phyloP scores from a whole-genome alignment of 2,329 filamentous ascomycete genomes.

The Paecilomyces variotii region DNA sequence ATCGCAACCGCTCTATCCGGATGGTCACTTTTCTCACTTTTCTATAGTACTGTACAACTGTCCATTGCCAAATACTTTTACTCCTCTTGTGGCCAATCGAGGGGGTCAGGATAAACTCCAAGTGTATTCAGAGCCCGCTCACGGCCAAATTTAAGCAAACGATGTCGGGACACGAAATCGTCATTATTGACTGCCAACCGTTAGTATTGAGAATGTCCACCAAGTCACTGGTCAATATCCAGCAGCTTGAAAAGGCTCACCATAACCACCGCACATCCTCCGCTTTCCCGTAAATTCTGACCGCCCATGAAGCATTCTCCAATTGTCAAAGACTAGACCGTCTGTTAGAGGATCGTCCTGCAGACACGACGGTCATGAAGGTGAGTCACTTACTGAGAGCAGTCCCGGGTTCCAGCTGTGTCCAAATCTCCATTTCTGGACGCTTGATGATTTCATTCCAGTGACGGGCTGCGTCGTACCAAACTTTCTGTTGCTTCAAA shows the following conservation, averaged over 20 bases:
- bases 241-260: constrained; percentile 42
- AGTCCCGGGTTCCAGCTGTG: constrained; percentile 70
- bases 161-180: constrained; percentile 70
- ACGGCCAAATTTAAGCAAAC: constrained; percentile 57
- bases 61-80: neutral
- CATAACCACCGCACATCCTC: constrained; percentile 85
- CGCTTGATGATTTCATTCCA: constrained; percentile 64
- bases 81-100: neutral
- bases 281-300: constrained; percentile 74
- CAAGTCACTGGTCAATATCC: constrained; percentile 4
- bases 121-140: constrained; percentile 25
- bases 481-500: constrained; percentile 45
- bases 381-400: constrained; percentile 56
- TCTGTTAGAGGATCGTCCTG: neutral
- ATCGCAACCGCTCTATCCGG: neutral
- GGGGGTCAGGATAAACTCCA: constrained; percentile 11
- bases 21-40: neutral
- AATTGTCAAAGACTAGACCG: constrained; percentile 79
- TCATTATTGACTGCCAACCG: constrained; percentile 62
- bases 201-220: constrained; percentile 1
- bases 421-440: constrained; percentile 63
- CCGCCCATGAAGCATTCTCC: constrained; percentile 84
- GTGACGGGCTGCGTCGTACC: constrained; percentile 73
- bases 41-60: neutral
- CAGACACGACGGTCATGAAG: neutral